Evolutionary conservation across 345 rosid species (phyloP).

Genomic region (Heritiera littoralis): DNA sequence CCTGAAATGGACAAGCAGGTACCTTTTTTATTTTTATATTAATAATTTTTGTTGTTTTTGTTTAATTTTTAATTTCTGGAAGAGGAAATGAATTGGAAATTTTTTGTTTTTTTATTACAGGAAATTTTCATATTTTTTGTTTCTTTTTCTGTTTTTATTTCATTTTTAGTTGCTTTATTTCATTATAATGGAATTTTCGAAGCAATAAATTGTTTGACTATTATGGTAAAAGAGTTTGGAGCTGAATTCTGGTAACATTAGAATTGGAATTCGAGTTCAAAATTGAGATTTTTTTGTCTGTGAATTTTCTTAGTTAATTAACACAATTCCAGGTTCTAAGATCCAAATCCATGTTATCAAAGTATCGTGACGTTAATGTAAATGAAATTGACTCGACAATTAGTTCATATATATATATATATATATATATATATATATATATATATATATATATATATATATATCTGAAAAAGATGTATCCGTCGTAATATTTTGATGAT

Average conservation of each 20-base stretch:
- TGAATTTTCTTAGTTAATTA: background rate
- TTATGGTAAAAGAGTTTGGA: background rate
- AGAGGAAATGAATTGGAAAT: background rate
- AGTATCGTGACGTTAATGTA: background rate
- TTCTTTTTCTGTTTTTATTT: background rate
- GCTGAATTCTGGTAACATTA: background rate
- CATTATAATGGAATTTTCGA: background rate
- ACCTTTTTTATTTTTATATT: background rate
- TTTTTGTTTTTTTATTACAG: background rate
- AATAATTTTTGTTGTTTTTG: background rate
- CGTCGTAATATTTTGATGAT: background rate
- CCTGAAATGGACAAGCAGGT: conserved; percentile 27
- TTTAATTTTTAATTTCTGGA: conserved; percentile 5
- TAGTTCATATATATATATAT: too few species aligned
- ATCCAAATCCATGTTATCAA: background rate
- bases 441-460: too few species aligned
- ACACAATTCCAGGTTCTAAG: background rate
- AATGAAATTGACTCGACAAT: background rate
- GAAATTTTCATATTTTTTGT: background rate
- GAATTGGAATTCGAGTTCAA: background rate
- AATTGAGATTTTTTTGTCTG: background rate
- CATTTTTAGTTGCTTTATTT: background rate
- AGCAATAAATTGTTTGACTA: background rate
- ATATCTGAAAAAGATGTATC: background rate
- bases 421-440: too few species aligned